Percentiles rank a stretch among this genome's conserved stretches.
phyloP scores from a whole-genome alignment of 345 rosid genomes.

The Gossypium bickii region DNA sequence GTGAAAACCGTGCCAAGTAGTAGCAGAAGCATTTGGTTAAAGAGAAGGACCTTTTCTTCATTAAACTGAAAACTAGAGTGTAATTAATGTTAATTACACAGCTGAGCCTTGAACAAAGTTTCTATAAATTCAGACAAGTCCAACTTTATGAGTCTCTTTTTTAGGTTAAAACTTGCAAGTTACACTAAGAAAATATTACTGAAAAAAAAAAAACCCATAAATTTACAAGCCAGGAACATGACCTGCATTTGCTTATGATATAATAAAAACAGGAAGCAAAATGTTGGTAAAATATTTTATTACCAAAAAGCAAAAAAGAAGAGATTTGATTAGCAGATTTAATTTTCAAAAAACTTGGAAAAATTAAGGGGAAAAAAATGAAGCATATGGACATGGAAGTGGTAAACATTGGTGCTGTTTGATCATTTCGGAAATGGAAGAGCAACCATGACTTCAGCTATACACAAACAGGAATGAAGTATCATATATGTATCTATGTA shows the following conservation, averaged over 20 bases:
- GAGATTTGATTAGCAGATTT: background rate
- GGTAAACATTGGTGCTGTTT: background rate
- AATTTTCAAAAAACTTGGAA: background rate
- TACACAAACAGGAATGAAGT: slow-evolving; percentile 27
- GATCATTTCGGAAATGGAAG: slow-evolving; percentile 14
- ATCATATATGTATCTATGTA: background rate
- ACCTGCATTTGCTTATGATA: background rate
- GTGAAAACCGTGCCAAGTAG: slow-evolving; percentile 23
- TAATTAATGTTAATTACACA: background rate
- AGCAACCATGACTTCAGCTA: slow-evolving; percentile 29
- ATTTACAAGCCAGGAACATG: background rate
- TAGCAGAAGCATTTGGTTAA: slow-evolving; percentile 27
- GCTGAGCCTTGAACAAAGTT: background rate
- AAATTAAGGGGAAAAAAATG: background rate
- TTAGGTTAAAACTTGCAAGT: too few relatives aligned
- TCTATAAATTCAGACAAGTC: background rate
- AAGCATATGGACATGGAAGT: background rate
- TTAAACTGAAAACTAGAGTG: background rate
- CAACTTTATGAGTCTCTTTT: background rate
- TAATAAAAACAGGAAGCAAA: background rate
- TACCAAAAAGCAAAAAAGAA: background rate
- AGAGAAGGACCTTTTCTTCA: slow-evolving; percentile 15
- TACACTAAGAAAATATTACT: background rate
- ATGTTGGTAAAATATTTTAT: background rate
- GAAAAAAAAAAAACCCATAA: too few relatives aligned